Conservation (phyloP, 2,329 filamentous ascomycete genomes). For the Phyllosticta capitalensis region DNA sequence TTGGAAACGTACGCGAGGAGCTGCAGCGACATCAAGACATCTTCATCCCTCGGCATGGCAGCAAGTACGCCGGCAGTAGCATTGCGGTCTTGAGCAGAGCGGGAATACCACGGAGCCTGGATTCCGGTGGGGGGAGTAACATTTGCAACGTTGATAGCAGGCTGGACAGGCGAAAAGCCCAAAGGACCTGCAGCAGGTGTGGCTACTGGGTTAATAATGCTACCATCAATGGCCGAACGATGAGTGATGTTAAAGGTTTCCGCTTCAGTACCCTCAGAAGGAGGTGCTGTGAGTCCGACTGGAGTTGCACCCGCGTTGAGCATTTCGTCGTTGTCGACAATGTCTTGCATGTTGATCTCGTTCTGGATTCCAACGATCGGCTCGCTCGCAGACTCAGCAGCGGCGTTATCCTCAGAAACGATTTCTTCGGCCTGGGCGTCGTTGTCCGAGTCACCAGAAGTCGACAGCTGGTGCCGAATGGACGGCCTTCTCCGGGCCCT, state of each 20-base stretch:
- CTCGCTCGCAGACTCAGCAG: constrained; percentile 62
- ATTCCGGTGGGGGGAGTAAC: constrained; percentile 64
- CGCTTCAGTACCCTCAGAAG: constrained; percentile 75
- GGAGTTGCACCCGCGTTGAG: constrained; percentile 60
- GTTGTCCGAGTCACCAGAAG: constrained; percentile 69
- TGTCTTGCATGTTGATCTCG: constrained; percentile 77
- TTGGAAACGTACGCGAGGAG: constrained; percentile 96
- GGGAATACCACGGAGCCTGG: constrained; percentile 61
- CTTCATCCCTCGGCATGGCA: constrained; percentile 91
- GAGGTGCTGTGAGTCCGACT: constrained; percentile 66
- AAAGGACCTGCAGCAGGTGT: constrained; percentile 59
- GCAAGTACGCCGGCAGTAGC: constrained; percentile 65
- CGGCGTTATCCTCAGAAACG: constrained; percentile 65
- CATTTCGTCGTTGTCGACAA: constrained; percentile 73
- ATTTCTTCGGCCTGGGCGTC: constrained; percentile 78
- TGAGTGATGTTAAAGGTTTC: constrained; percentile 94
- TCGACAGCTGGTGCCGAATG: constrained; percentile 80
- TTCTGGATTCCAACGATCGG: constrained; percentile 72
- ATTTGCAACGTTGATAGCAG: constrained; percentile 55
- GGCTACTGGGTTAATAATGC: constrained; percentile 62
- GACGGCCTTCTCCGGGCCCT: constrained; percentile 65
- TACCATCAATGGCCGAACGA: constrained; percentile 72
- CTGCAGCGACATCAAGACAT: constrained; percentile 96
- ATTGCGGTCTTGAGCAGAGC: constrained; percentile 69
- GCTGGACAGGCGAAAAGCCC: constrained; percentile 64